phyloP scores from a whole-genome alignment of 352 stramenopile genomes.

The Phytophthora megakarya region DNA sequence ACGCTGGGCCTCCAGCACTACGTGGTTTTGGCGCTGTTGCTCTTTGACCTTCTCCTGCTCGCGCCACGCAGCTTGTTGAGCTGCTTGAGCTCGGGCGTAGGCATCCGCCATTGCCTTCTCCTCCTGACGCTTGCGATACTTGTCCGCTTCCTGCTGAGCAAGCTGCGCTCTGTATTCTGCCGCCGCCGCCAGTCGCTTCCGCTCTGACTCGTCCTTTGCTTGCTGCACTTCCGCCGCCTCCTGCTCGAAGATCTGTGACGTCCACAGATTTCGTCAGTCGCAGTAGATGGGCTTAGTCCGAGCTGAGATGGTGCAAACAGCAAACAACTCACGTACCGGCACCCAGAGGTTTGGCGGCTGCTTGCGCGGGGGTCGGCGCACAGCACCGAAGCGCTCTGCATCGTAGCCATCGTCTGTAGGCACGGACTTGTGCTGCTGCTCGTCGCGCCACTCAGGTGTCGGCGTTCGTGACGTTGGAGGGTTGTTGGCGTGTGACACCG shows the following conservation, averaged over 20 bases:
- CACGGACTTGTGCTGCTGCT: background rate
- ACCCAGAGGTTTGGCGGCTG: conserved; percentile 64
- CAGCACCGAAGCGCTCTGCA: conserved; percentile 57
- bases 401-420: conserved; percentile 53
- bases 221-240: conserved; percentile 58
- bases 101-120: conserved; percentile 42
- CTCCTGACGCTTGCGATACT: conserved; percentile 28
- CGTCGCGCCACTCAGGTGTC: background rate
- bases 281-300: background rate
- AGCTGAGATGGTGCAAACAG: background rate
- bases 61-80: conserved; percentile 51
- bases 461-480: background rate
- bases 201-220: conserved; percentile 53
- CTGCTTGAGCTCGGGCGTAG: conserved; percentile 44
- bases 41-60: conserved; percentile 45
- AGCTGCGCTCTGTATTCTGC: conserved; percentile 48
- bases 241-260: conserved; percentile 56
- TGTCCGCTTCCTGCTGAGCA: conserved; percentile 49
- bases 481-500: background rate
- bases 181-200: conserved; percentile 43
- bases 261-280: conserved; percentile 14
- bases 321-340: conserved; percentile 38
- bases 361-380: conserved; percentile 51
- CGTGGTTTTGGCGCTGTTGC: conserved; percentile 31
- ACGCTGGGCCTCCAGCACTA: conserved; percentile 46